Percentiles rank a stretch among this genome's conserved stretches.
Conservation (phyloP, 176 grass and related monocot species). For the Zizania latifolia region DNA sequence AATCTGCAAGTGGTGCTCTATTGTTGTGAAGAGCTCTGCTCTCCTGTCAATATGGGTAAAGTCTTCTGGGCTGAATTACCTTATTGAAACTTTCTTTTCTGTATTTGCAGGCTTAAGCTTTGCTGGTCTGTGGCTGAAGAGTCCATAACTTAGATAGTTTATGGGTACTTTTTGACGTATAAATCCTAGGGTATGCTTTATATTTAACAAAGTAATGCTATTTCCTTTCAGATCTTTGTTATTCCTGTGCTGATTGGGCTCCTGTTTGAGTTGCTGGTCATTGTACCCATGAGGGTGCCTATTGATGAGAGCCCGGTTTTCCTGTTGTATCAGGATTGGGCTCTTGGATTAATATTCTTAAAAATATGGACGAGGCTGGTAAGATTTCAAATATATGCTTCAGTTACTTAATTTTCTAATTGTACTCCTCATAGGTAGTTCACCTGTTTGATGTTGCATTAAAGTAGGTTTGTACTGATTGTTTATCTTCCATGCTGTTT, state of each 20-base stretch:
- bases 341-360: constrained; percentile 87
- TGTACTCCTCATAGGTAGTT: background rate
- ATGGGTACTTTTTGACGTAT: background rate
- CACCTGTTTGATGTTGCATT: background rate
- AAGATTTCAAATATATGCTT: background rate
- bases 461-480: background rate
- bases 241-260: constrained; percentile 96
- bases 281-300: constrained; percentile 96
- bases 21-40: constrained; percentile 79
- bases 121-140: background rate
- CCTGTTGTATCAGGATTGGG: constrained; percentile 98
- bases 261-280: constrained; percentile 87
- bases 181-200: background rate
- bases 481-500: constrained; percentile 2
- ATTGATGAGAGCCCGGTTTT: constrained; percentile 97
- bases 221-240: constrained; percentile 67
- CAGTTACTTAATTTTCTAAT: background rate
- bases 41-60: constrained; percentile 93
- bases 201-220: constrained; percentile 2
- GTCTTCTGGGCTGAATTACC: constrained; percentile 10
- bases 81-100: background rate
- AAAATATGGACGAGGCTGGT: constrained; percentile 99
- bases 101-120: background rate
- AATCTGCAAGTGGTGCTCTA: constrained; percentile 83
- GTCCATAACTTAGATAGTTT: background rate